Evolutionary conservation across 2,329 filamentous ascomycete species (phyloP).

Genomic region (Cytospora leucostoma): DNA sequence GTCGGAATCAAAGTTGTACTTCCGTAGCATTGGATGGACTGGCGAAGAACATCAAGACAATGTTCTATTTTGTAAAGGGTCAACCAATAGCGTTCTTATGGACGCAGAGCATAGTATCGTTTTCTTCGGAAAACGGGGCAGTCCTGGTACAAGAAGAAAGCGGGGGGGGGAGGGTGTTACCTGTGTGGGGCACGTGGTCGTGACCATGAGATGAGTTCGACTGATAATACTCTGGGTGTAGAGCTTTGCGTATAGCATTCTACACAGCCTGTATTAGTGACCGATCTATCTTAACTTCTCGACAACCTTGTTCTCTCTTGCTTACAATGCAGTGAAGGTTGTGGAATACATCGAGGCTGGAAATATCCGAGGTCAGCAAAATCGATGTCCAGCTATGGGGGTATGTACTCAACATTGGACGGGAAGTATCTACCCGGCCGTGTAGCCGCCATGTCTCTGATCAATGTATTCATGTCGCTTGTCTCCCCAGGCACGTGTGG

Average conservation of each 20-base stretch:
- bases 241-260: conserved; percentile 11
- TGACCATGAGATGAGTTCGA: background rate
- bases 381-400: background rate
- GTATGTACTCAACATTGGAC: too few relatives aligned
- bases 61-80: conserved; percentile 6
- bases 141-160: background rate
- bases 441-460: conserved; percentile 13
- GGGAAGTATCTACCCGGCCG: conserved; percentile 1
- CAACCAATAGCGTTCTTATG: background rate
- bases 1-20: conserved; percentile 26
- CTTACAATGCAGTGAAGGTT: conserved; percentile 18
- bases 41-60: conserved; percentile 23
- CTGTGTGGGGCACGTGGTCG: conserved; percentile 13
- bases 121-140: background rate
- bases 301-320: too few relatives aligned
- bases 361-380: background rate
- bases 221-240: conserved; percentile 6
- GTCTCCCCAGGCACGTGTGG: conserved; percentile 15
- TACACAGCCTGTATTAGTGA: background rate
- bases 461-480: conserved; percentile 18
- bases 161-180: background rate
- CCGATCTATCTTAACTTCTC: too few relatives aligned
- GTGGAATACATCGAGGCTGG: conserved; percentile 16
- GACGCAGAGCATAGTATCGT: background rate
- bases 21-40: conserved; percentile 26